Evolutionary conservation across 2,329 filamentous ascomycete species (phyloP).

Genomic region (Aspergillus arachidicola): DNA sequence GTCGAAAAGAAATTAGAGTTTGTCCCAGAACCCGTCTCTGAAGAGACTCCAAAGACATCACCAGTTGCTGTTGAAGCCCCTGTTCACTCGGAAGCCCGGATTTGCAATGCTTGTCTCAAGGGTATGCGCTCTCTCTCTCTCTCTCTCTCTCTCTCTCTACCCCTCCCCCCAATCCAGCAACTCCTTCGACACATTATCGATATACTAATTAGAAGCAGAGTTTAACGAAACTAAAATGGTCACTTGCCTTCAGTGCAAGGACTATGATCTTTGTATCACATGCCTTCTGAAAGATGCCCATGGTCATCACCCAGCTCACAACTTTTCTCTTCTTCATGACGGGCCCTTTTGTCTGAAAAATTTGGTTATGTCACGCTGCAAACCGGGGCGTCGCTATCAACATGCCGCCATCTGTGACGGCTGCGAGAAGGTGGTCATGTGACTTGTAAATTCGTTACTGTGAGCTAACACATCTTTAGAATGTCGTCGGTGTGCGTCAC

Average conservation of each 20-base stretch:
- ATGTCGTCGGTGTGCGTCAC: constrained; percentile 85
- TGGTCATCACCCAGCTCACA: constrained; percentile 87
- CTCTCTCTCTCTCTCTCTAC: too few relatives aligned
- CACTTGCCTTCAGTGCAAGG: constrained; percentile 80
- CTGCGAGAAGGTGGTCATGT: constrained; percentile 68
- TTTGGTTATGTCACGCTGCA: constrained; percentile 68
- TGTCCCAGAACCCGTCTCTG: constrained; percentile 25
- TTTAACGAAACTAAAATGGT: constrained; percentile 78
- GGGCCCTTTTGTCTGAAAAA: constrained; percentile 61
- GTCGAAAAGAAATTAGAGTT: constrained; percentile 24
- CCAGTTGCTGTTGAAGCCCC: background rate
- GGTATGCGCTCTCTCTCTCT: constrained; percentile 43
- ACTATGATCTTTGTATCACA: constrained; percentile 86
- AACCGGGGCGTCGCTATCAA: constrained; percentile 74
- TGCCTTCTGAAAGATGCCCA: constrained; percentile 79
- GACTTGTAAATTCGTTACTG: background rate
- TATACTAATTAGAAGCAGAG: constrained; percentile 50
- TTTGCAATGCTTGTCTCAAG: constrained; percentile 67
- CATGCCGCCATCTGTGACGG: constrained; percentile 94
- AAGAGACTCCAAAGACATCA: constrained; percentile 18
- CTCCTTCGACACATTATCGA: background rate
- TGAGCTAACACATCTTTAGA: constrained; percentile 46
- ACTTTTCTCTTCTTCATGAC: constrained; percentile 62
- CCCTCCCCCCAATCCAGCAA: background rate
- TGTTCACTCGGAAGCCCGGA: constrained; percentile 39